phyloP scores from a whole-genome alignment of 2,329 filamentous ascomycete genomes.

The Verticillium albo-atrum region DNA sequence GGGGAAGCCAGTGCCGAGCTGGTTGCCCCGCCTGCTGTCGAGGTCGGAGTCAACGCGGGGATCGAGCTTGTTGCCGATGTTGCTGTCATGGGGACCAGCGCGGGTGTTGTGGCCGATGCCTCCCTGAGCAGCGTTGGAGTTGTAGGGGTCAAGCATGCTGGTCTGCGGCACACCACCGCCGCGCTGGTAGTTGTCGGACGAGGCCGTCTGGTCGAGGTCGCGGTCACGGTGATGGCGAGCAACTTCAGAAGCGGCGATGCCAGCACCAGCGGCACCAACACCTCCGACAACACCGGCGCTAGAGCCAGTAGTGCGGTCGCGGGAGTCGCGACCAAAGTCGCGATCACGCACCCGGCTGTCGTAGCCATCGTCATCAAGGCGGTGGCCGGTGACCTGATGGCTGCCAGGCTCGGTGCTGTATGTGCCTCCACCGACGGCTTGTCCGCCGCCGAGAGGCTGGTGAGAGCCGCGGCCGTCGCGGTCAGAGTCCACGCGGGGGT shows the following conservation, averaged over 20 bases:
- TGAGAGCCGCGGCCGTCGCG: constrained; percentile 29
- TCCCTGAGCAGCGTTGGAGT: constrained; percentile 10
- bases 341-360: constrained; percentile 15
- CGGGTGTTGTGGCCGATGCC: constrained; percentile 40
- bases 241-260: constrained; percentile 15
- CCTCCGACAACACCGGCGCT: constrained; percentile 27
- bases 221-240: background rate
- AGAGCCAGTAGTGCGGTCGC: constrained; percentile 8
- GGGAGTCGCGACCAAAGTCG: constrained; percentile 12
- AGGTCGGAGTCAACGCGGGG: constrained; percentile 10
- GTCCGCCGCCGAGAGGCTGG: constrained; percentile 7
- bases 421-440: constrained; percentile 5
- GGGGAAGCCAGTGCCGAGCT: constrained; percentile 3
- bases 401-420: constrained; percentile 6
- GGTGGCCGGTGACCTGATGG: background rate
- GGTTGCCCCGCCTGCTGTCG: constrained; percentile 10
- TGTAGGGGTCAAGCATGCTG: constrained; percentile 11
- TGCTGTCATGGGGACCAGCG: constrained; percentile 12
- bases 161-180: constrained; percentile 4
- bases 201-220: background rate
- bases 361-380: constrained; percentile 3
- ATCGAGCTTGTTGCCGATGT: constrained; percentile 2
- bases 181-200: background rate
- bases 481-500: constrained; percentile 51
- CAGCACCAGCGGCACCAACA: constrained; percentile 8